A percentile compares a stretch with the other conserved stretches of the same genome.
phyloP scores from a whole-genome alignment of 148 eudicot genomes.

The Camellia japonica region DNA sequence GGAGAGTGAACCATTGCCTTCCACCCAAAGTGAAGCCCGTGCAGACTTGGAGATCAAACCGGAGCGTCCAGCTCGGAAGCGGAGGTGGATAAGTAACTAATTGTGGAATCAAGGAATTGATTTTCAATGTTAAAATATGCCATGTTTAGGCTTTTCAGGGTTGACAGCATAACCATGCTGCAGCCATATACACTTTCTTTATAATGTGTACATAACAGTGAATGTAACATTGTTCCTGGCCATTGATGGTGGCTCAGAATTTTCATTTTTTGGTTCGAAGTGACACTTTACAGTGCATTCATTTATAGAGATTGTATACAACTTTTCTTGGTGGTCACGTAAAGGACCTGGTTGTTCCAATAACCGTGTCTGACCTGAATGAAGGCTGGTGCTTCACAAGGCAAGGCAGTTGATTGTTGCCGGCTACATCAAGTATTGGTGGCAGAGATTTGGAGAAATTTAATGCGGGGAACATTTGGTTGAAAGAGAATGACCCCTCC shows the following conservation, averaged over 20 bases:
- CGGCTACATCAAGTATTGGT: not conserved
- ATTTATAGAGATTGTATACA: not conserved
- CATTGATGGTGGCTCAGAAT: constrained; percentile 27
- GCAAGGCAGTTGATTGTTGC: constrained; percentile 4
- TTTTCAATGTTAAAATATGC: not conserved
- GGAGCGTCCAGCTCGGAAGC: constrained; percentile 87
- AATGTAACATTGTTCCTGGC: constrained; percentile 33
- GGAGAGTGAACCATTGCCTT: constrained; percentile 67
- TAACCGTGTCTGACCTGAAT: not conserved
- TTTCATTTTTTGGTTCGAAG: not conserved
- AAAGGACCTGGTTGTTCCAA: not conserved
- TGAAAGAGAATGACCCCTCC: no score
- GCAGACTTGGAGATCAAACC: constrained; percentile 62
- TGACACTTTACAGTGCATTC: not conserved
- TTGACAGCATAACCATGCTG: constrained; percentile 14
- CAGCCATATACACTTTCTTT: constrained; percentile 8
- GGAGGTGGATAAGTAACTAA: constrained; percentile 85
- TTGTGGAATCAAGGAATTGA: not conserved
- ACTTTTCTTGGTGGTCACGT: no score
- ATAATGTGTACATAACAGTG: constrained; percentile 24
- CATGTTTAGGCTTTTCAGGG: not conserved
- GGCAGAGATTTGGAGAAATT: not conserved
- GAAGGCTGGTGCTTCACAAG: not conserved
- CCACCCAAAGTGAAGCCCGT: constrained; percentile 46
- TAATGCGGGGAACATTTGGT: constrained; percentile 6